Evolutionary conservation across 495 filamentous ascomycete genomes (phyloP).

Genomic region (Neurospora sublineolata): DNA sequence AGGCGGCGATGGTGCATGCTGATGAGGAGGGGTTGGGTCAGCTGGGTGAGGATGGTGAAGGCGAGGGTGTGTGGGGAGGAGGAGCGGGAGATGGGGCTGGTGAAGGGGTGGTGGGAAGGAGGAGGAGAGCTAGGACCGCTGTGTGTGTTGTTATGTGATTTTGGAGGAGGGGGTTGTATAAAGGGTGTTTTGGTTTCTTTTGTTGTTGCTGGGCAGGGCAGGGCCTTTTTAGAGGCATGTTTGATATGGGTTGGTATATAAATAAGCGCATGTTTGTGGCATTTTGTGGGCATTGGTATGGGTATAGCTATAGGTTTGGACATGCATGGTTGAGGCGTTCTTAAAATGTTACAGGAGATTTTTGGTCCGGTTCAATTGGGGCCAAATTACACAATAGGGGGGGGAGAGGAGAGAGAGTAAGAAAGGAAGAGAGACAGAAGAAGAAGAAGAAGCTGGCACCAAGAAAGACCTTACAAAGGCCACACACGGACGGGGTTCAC

Average conservation of each 20-base stretch:
- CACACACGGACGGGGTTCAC: neutral
- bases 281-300: neutral
- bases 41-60: slow-evolving; percentile 45
- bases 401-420: neutral
- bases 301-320: neutral
- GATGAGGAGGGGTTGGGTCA: slow-evolving; percentile 55
- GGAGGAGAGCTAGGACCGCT: slow-evolving; percentile 42
- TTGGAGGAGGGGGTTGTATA: neutral
- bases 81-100: neutral
- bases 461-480: neutral
- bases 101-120: slow-evolving; percentile 8
- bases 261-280: neutral
- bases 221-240: neutral
- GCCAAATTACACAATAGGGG: neutral
- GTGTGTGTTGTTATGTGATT: slow-evolving; percentile 46
- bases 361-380: neutral
- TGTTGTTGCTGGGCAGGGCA: neutral
- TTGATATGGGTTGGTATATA: neutral
- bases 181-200: neutral
- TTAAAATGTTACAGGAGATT: neutral
- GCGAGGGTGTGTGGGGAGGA: neutral
- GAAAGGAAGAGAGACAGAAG: neutral
- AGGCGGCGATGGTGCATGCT: slow-evolving; percentile 61
- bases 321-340: neutral
- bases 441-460: neutral